phyloP scores from a whole-genome alignment of 2,329 filamentous ascomycete species.

The Arthroderma sp. region DNA sequence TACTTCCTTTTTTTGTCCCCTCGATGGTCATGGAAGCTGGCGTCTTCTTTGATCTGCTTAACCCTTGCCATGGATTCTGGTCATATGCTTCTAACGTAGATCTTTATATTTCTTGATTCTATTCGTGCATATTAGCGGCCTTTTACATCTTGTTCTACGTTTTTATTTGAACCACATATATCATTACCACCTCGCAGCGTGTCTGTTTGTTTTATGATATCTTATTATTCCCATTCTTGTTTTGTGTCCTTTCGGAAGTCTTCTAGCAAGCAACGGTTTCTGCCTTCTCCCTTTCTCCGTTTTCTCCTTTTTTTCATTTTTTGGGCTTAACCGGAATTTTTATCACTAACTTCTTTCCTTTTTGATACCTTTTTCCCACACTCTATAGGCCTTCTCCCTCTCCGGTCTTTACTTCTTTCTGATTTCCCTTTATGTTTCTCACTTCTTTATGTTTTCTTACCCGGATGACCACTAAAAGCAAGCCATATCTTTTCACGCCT shows the following conservation, averaged over 20 bases:
- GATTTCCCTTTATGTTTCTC: conserved; percentile 7
- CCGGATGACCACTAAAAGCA: not conserved
- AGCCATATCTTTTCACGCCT: not conserved
- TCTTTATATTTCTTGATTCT: too few relatives aligned
- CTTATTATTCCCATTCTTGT: not conserved
- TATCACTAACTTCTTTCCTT: too few relatives aligned
- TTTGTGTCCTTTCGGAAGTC: not conserved
- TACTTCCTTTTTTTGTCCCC: not conserved
- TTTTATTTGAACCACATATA: not conserved
- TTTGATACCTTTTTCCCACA: not conserved
- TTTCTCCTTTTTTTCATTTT: conserved; percentile 6
- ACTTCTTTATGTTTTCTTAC: not conserved
- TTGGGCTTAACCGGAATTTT: conserved; percentile 2
- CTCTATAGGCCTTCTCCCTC: conserved; percentile 2
- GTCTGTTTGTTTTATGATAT: not conserved
- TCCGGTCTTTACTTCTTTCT: conserved; percentile 5
- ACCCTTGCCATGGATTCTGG: not conserved
- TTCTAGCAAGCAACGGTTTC: not conserved
- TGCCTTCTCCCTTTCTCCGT: conserved; percentile 2
- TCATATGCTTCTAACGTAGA: not conserved
- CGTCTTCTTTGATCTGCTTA: conserved; percentile 6
- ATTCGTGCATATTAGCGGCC: not conserved
- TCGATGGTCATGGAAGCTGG: conserved; percentile 9
- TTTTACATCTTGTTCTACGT: conserved; percentile 3
- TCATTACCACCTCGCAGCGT: not conserved